phyloP scores from a whole-genome alignment of 169 alveolate species.

The Plasmodium sp. region DNA sequence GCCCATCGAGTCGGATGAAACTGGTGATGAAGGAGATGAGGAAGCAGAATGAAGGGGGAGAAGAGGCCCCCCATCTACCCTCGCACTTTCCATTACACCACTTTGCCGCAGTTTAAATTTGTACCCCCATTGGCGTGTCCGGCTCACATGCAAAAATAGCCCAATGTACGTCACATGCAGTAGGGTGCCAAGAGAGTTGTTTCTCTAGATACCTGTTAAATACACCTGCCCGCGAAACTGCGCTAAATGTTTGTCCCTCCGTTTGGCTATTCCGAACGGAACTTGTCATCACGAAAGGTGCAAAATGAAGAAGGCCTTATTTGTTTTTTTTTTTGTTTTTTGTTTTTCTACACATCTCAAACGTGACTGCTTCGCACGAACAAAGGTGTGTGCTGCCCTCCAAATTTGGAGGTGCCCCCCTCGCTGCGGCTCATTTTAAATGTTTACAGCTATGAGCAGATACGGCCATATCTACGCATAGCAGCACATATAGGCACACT shows the following conservation, averaged over 20 bases:
- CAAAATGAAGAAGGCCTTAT: not conserved
- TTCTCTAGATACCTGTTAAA: not conserved
- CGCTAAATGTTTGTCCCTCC: not conserved
- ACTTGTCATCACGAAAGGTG: not conserved
- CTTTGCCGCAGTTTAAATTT: not conserved
- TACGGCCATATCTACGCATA: not conserved
- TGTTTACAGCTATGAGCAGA: not conserved
- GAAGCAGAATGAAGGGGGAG: not conserved
- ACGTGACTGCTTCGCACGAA: not conserved
- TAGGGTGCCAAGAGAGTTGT: not conserved
- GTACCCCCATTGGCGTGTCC: not conserved
- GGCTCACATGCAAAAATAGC: not conserved
- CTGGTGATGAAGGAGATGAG: not conserved
- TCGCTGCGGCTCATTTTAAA: not conserved
- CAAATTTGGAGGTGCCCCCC: not conserved
- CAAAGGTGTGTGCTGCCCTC: not conserved
- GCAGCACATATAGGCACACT: not conserved
- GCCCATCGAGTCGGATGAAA: not conserved
- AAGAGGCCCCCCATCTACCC: not conserved
- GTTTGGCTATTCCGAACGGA: not conserved
- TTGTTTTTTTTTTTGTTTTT: constrained; percentile 1
- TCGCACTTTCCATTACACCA: not conserved
- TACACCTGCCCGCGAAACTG: not conserved
- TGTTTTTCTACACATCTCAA: not conserved
- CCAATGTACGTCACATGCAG: not conserved